Evolutionary conservation across 805 yeast species (phyloP).

Genomic region (Grigorovia jiainica): DNA sequence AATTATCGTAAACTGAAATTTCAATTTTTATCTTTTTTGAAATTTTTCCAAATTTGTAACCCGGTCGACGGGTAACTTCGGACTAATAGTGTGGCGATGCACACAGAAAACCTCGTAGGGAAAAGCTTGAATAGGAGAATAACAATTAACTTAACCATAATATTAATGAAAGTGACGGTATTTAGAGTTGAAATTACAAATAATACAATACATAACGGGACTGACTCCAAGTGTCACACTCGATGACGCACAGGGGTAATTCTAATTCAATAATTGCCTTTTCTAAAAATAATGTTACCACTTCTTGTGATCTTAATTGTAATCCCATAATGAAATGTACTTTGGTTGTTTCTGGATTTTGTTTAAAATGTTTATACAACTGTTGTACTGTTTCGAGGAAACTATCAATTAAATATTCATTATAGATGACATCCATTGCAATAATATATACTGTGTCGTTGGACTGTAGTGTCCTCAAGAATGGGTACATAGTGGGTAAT

Average conservation of each 20-base stretch:
- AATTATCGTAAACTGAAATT: no score
- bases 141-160: no score
- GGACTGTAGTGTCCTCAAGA: neutral
- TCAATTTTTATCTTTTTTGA: no score
- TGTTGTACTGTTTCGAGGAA: conserved; percentile 19
- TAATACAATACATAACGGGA: conserved; percentile 19
- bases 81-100: no score
- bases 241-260: conserved; percentile 14
- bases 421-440: conserved; percentile 31
- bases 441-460: conserved; percentile 14
- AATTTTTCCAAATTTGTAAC: no score
- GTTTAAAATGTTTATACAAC: conserved; percentile 7
- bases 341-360: neutral
- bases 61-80: neutral
- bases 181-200: neutral
- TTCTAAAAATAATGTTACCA: conserved; percentile 20
- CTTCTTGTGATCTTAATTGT: conserved; percentile 26
- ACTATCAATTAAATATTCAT: conserved; percentile 27
- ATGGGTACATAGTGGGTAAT: conserved; percentile 1
- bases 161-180: no score
- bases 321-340: conserved; percentile 21
- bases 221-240: conserved; percentile 9
- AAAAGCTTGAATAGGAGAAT: no score
- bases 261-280: conserved; percentile 16
- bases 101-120: no score